phyloP scores from a whole-genome alignment of 2,329 filamentous ascomycete genomes.

The Xylaria sp. region DNA sequence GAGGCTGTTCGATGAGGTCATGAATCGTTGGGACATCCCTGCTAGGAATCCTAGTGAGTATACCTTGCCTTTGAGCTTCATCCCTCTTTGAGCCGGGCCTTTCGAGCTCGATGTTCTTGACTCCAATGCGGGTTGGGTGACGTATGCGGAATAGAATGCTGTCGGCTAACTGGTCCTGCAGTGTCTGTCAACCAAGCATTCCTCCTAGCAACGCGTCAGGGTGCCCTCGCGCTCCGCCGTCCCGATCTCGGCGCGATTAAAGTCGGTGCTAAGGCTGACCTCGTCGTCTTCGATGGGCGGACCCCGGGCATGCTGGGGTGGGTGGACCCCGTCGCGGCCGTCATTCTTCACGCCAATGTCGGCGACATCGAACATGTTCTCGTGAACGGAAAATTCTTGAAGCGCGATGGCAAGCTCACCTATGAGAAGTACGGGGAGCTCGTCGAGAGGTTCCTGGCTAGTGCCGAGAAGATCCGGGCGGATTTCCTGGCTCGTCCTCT shows the following conservation, averaged over 20 bases:
- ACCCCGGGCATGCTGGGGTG: constrained; percentile 63
- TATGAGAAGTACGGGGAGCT: constrained; percentile 46
- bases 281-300: constrained; percentile 63
- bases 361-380: constrained; percentile 63
- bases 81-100: not conserved
- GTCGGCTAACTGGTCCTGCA: not conserved
- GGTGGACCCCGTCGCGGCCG: constrained; percentile 64
- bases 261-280: constrained; percentile 63
- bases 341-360: constrained; percentile 64
- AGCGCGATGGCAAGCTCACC: constrained; percentile 54
- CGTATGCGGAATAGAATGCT: not conserved
- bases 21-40: constrained; percentile 57
- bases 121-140: not conserved
- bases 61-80: not conserved
- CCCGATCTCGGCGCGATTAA: constrained; percentile 61
- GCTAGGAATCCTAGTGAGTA: constrained; percentile 55
- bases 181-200: constrained; percentile 66
- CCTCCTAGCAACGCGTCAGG: constrained; percentile 62
- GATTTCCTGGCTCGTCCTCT: constrained; percentile 43
- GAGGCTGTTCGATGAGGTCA: constrained; percentile 52
- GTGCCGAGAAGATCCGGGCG: constrained; percentile 49
- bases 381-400: constrained; percentile 60
- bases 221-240: constrained; percentile 61
- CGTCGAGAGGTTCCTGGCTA: constrained; percentile 49
- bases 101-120: not conserved